Base-by-base conservation (phyloP, 495 filamentous ascomycete genomes). In the Letharia columbiana region DNA sequence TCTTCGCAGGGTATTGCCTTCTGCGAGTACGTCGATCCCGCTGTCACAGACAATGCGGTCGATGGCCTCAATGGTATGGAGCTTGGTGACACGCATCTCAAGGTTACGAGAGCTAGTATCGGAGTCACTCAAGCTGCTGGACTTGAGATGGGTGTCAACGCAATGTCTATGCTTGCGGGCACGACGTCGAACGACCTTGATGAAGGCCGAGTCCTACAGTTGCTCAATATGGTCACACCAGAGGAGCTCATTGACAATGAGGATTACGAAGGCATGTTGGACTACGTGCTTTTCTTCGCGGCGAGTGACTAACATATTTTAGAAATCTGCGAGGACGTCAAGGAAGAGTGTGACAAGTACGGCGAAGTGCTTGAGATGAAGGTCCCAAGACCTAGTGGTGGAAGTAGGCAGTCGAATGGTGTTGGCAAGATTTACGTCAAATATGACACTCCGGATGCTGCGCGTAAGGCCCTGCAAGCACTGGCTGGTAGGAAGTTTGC, bases 401-500 rank as follows among this genome's bases (percentile, higher is more conserved):
- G 89, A 52, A 91, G 89, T 70, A 82, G 88, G 71, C 89, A 90
- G 72, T 87, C 88, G 7, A 83, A 89, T 39, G 93, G 93, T n/a
- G 91, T 96, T 15, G 93, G 93, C 72, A 98, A 98, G 83, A 97
- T 98, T 68, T 98, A 85, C 72, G 85, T 98, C 81, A 97, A 96
- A 77, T 98, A 88, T 71, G 91, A 93, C 59, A 84, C 79, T 4
- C 78, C 84, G 10, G 90, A 92, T 65, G 84, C 86, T 3, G 90
- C 95, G n/a, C 86, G 87, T 60, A 90, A 87, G 71, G 94, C 94
- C 15, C 80, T 98, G 59, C 84, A 87, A 69, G 86, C 91, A 50
- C 82, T 98, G 66, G 95, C 95, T 15, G 94, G 94, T 50, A 83
- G 94, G 62, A 96, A 97, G 75, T 98, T 98, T 73, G 89, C 91